These are phyloP conservation scores for Massariosphaeria phaeospora DNA, from an alignment of 495 filamentous ascomycete genomes.

Conservation along the genomic window DNA sequence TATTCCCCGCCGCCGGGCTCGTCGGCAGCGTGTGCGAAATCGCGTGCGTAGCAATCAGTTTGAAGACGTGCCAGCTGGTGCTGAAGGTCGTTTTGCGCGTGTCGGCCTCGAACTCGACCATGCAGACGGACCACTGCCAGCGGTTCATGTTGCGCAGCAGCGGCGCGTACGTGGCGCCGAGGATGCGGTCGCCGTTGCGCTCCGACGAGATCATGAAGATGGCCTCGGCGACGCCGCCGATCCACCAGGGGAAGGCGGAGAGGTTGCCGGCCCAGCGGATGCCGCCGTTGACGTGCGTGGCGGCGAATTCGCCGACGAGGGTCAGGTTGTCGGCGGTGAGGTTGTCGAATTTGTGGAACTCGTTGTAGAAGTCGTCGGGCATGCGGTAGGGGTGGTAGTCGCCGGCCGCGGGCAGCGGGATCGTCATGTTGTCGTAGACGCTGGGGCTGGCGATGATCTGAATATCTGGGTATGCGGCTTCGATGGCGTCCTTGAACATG, in stretches of 20 bases:
- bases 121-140: conserved; percentile 47
- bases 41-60: conserved; percentile 41
- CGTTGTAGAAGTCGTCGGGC: conserved; percentile 40
- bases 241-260: conserved; percentile 27
- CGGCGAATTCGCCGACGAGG: conserved; percentile 33
- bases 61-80: conserved; percentile 45
- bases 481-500: conserved; percentile 48
- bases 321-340: conserved; percentile 25
- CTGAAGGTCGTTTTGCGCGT: conserved; percentile 42
- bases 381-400: conserved; percentile 28
- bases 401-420: conserved; percentile 7
- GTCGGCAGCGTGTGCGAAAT: conserved; percentile 42
- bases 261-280: conserved; percentile 25
- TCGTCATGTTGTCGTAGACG: conserved; percentile 18
- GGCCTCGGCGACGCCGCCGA: conserved; percentile 34
- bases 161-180: conserved; percentile 42
- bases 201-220: conserved; percentile 35
- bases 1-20: conserved; percentile 13
- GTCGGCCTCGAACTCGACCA: conserved; percentile 47
- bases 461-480: conserved; percentile 48
- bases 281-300: conserved; percentile 28
- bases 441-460: conserved; percentile 15
- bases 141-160: conserved; percentile 47
- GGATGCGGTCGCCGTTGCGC: conserved; percentile 38
- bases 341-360: conserved; percentile 34